Conservation (phyloP, 805 yeast species). For the Ogataea corticis region DNA sequence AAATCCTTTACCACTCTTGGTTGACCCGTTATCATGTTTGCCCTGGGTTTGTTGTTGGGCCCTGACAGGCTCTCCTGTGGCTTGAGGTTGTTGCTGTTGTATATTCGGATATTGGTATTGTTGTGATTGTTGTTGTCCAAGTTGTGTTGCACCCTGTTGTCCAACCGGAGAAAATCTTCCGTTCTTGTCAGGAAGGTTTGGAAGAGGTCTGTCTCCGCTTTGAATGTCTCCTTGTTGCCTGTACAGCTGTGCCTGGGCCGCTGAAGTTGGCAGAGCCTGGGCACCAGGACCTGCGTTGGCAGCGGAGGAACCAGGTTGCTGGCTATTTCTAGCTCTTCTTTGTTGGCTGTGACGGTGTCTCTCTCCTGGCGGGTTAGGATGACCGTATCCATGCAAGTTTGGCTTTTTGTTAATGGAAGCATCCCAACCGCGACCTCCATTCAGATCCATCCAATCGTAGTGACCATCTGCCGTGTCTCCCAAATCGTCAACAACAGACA, state of each 20-base stretch:
- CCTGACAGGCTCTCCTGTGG: conserved; percentile 21
- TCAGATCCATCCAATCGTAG: conserved; percentile 97
- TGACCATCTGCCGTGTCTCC: conserved; percentile 80
- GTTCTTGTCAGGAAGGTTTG: conserved; percentile 34
- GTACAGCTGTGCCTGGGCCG: conserved; percentile 18
- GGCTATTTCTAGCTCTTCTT: conserved; percentile 34
- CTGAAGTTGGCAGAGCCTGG: conserved; percentile 16
- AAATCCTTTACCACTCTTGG: conserved; percentile 26
- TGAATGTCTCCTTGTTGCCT: conserved; percentile 21
- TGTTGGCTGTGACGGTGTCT: conserved; percentile 45
- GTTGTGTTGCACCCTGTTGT: conserved; percentile 15
- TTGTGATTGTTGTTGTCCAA: conserved; percentile 16
- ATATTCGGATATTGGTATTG: conserved; percentile 18
- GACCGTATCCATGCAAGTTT: conserved; percentile 93
- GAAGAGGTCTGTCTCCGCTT: conserved; percentile 34
- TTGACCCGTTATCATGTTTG: conserved; percentile 21
- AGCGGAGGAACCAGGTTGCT: conserved; percentile 29
- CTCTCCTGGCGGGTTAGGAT: conserved; percentile 79
- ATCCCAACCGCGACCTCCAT: conserved; percentile 97
- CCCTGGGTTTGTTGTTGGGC: conserved; percentile 15
- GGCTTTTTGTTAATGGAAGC: conserved; percentile 85
- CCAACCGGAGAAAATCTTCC: conserved; percentile 25
- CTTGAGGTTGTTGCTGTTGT: conserved; percentile 28
- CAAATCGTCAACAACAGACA: conserved; percentile 72
- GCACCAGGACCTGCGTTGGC: conserved; percentile 10